Percentiles rank a stretch among this genome's conserved stretches.
phyloP scores from a whole-genome alignment of 2,329 filamentous ascomycete genomes.

The Cercospora citrullina region DNA sequence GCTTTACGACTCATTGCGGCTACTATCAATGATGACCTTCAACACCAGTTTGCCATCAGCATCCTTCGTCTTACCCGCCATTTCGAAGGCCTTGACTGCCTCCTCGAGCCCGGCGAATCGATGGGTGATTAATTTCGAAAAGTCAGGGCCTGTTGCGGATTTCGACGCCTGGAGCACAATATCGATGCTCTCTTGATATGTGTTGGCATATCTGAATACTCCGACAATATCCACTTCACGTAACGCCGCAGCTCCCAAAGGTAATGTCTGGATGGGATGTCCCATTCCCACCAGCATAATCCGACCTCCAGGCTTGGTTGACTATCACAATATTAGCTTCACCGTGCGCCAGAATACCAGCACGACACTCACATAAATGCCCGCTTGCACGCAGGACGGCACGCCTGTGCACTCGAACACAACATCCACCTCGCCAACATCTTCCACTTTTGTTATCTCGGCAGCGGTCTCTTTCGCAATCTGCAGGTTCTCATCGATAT shows the following conservation, averaged over 20 bases:
- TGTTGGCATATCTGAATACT: slow-evolving; percentile 76
- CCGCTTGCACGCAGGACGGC: slow-evolving; percentile 70
- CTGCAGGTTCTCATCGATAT: slow-evolving; percentile 55
- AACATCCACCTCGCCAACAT: slow-evolving; percentile 61
- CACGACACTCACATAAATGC: slow-evolving; percentile 59
- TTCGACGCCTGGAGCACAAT: slow-evolving; percentile 51
- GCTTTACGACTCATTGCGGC: slow-evolving; percentile 8
- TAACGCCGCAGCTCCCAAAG: slow-evolving; percentile 69
- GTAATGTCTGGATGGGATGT: slow-evolving; percentile 71
- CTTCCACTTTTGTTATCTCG: slow-evolving; percentile 43
- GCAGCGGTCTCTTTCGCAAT: slow-evolving; percentile 54
- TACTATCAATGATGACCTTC: slow-evolving; percentile 63
- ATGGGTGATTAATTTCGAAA: slow-evolving; percentile 73
- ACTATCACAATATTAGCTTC: slow-evolving; percentile 34
- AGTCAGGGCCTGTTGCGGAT: slow-evolving; percentile 56
- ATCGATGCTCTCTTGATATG: slow-evolving; percentile 69
- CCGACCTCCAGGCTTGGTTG: slow-evolving; percentile 68
- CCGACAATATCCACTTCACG: slow-evolving; percentile 77
- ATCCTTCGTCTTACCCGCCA: slow-evolving; percentile 68
- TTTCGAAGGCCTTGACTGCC: slow-evolving; percentile 65
- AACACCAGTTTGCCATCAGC: slow-evolving; percentile 67
- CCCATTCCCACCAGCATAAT: slow-evolving; percentile 80
- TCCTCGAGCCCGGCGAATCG: slow-evolving; percentile 65
- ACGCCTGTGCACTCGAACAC: slow-evolving; percentile 79
- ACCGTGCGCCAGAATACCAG: neutral